Percentiles rank a stretch among this genome's conserved stretches.
Conservation (phyloP, 345 rosid genomes). For the Geranium brycei region DNA sequence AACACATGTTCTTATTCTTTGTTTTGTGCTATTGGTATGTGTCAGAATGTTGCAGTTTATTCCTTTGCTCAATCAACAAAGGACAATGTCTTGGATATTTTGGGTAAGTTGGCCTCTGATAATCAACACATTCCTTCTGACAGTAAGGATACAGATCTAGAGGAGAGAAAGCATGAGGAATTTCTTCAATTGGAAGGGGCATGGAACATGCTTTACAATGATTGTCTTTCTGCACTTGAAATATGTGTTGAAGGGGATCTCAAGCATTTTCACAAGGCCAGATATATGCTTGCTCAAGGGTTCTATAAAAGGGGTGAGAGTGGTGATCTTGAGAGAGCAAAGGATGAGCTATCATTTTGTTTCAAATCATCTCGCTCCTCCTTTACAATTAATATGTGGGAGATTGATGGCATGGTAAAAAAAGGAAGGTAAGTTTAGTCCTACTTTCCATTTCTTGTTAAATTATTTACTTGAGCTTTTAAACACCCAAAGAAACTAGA, state of each 20-base stretch:
- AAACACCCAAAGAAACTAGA: background rate
- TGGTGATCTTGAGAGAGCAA: conserved; percentile 81
- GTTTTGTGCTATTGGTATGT: conserved; percentile 14
- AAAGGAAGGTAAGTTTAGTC: conserved; percentile 57
- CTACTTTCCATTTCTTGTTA: background rate
- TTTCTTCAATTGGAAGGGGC: conserved; percentile 43
- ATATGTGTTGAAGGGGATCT: conserved; percentile 87
- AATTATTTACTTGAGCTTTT: conserved; percentile 3
- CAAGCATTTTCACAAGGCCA: conserved; percentile 94
- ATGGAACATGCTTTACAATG: conserved; percentile 78
- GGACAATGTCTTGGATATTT: conserved; percentile 38
- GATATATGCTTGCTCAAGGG: conserved; percentile 91
- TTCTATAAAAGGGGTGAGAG: conserved; percentile 54
- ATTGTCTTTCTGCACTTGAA: conserved; percentile 81
- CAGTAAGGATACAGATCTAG: conserved; percentile 26
- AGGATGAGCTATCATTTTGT: conserved; percentile 88
- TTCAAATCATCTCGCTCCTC: conserved; percentile 83
- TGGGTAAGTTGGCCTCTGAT: conserved; percentile 35
- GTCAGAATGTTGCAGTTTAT: conserved; percentile 51
- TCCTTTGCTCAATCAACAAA: conserved; percentile 50
- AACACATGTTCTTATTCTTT: conserved; percentile 1
- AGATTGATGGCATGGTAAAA: conserved; percentile 94
- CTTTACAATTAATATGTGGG: conserved; percentile 98
- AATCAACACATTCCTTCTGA: conserved; percentile 24
- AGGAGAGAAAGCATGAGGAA: conserved; percentile 30